phyloP scores from a whole-genome alignment of 2,329 filamentous ascomycete species.

The Clonostachys chloroleuca region DNA sequence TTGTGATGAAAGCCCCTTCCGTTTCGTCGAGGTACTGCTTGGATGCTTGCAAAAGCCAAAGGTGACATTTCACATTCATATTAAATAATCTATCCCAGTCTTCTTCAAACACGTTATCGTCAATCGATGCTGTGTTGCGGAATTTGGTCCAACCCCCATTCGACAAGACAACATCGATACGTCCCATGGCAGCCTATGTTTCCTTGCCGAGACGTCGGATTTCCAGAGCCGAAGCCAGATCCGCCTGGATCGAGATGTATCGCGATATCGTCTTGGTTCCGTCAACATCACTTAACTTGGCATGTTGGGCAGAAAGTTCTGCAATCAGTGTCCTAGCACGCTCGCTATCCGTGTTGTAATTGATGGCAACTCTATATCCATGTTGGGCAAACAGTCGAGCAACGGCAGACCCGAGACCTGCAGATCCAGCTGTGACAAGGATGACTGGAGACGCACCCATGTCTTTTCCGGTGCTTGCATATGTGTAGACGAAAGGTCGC shows the following conservation, averaged over 20 bases:
- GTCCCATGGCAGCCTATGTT: conserved; percentile 50
- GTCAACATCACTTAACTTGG: conserved; percentile 9
- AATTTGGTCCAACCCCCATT: conserved; percentile 60
- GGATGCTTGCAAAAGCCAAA: conserved; percentile 54
- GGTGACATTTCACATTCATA: conserved; percentile 59
- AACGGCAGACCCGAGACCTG: conserved; percentile 69
- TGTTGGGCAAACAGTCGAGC: conserved; percentile 62
- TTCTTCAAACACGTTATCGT: conserved; percentile 49
- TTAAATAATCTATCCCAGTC: conserved; percentile 57
- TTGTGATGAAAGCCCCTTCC: conserved; percentile 59
- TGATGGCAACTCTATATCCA: conserved; percentile 68
- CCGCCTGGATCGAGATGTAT: conserved; percentile 57
- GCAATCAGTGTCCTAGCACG: conserved; percentile 55
- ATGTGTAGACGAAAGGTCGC: too few species aligned
- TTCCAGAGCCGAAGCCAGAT: conserved; percentile 57
- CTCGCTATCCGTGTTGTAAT: conserved; percentile 61
- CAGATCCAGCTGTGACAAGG: conserved; percentile 46
- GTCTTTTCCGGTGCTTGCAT: too few species aligned
- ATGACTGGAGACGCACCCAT: conserved; percentile 16
- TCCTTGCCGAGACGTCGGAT: conserved; percentile 55
- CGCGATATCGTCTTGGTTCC: conserved; percentile 3
- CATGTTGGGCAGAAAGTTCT: conserved; percentile 45
- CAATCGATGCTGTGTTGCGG: conserved; percentile 37
- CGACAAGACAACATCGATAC: conserved; percentile 72
- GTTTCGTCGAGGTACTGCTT: conserved; percentile 47